Conservation (phyloP, 225 moss, liverwort and hornwort genomes). For the Antitrichia curtipendula region DNA sequence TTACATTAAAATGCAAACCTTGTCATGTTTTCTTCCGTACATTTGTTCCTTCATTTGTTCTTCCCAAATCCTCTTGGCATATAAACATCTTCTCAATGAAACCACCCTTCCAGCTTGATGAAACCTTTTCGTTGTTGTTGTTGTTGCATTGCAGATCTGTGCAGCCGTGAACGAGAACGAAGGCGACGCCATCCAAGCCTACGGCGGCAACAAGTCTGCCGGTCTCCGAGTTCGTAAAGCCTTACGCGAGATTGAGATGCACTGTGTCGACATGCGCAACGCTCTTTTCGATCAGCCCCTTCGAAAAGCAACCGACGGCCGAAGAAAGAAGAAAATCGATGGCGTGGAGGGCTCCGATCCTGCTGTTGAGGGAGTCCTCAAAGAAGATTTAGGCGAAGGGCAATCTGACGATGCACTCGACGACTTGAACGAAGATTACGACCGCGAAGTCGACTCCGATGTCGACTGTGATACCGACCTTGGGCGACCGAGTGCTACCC, state of each 20-base stretch:
- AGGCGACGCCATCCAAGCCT: slow-evolving; percentile 93
- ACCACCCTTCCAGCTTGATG: neutral
- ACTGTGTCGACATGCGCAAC: slow-evolving; percentile 90
- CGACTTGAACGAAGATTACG: slow-evolving; percentile 23
- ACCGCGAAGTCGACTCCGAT: slow-evolving; percentile 28
- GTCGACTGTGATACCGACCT: slow-evolving; percentile 13
- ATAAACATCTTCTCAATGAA: neutral
- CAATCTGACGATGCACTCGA: slow-evolving; percentile 28
- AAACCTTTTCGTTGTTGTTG: neutral
- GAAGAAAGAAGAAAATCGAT: slow-evolving; percentile 20
- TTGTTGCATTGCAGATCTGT: slow-evolving; percentile 47
- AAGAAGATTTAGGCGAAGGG: slow-evolving; percentile 13
- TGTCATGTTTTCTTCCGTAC: neutral
- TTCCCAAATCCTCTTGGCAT: neutral
- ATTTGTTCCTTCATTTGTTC: neutral
- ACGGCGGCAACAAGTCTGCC: slow-evolving; percentile 93
- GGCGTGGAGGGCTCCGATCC: slow-evolving; percentile 11
- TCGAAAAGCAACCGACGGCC: slow-evolving; percentile 34
- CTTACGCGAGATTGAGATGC: slow-evolving; percentile 75
- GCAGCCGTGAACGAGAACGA: slow-evolving; percentile 91
- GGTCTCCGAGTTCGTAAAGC: slow-evolving; percentile 92
- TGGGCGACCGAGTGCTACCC: neutral
- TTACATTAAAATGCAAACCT: neutral
- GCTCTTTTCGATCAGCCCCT: slow-evolving; percentile 96
- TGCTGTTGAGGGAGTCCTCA: neutral